These are phyloP conservation scores for Stephanodiscus triporus DNA, from an alignment of 108 stramenopile species.

Conservation along the genomic window DNA sequence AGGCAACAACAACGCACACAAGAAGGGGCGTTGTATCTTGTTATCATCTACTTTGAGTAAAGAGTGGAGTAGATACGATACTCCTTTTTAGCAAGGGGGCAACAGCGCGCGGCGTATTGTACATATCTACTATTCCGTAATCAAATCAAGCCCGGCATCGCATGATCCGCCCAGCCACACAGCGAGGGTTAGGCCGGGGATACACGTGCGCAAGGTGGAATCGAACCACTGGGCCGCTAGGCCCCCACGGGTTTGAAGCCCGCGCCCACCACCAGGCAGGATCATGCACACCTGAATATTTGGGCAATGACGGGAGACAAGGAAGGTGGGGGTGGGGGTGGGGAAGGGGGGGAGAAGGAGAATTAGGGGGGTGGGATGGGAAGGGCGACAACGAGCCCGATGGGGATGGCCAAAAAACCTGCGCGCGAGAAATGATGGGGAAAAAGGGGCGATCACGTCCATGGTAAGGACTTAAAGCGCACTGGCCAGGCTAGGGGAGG, in stretches of 20 bases:
- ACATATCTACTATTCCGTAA: too few relatives aligned
- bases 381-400: not conserved
- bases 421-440: not conserved
- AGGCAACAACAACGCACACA: too few relatives aligned
- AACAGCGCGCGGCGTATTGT: too few relatives aligned
- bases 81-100: too few relatives aligned
- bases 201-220: not conserved
- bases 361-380: not conserved
- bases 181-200: too few relatives aligned
- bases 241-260: constrained; percentile 84
- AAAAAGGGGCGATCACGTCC: constrained; percentile 8
- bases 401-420: not conserved
- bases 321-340: not conserved
- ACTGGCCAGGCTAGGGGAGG: constrained; percentile 7
- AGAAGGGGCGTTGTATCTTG: too few relatives aligned
- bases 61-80: too few relatives aligned
- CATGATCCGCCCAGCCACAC: too few relatives aligned
- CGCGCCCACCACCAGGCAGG: constrained; percentile 78
- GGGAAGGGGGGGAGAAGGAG: not conserved
- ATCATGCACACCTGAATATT: constrained; percentile 66
- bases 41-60: too few relatives aligned
- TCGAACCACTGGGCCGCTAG: constrained; percentile 29
- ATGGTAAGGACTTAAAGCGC: constrained; percentile 21
- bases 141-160: too few relatives aligned
- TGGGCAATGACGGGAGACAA: not conserved